A percentile compares a stretch with the other conserved stretches of the same genome.
phyloP scores from a whole-genome alignment of 371 early-diverging fungal genomes.

The Batkoa obscura region DNA sequence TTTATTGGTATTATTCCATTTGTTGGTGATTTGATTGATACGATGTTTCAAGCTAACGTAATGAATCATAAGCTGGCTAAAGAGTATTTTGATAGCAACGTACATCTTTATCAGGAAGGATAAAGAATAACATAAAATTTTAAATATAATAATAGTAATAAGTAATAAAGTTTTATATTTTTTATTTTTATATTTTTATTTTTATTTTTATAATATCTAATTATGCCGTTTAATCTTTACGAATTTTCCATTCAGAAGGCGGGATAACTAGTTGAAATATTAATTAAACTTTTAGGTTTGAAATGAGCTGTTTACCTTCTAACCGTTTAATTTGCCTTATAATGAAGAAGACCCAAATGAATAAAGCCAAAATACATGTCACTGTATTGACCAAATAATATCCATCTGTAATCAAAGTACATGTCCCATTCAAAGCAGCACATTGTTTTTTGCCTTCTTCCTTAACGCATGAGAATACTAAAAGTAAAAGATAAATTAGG shows the following conservation, averaged over 20 bases:
- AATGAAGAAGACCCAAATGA: slow-evolving; percentile 35
- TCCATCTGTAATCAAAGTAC: slow-evolving; percentile 51
- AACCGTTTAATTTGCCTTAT: slow-evolving; percentile 42
- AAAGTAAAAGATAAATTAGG: background rate
- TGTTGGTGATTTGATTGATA: background rate
- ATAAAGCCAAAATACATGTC: slow-evolving; percentile 41
- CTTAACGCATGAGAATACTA: slow-evolving; percentile 26
- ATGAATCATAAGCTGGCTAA: background rate
- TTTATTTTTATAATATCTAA: no score
- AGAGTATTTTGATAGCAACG: background rate
- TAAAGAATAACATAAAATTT: no score
- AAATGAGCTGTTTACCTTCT: slow-evolving; percentile 18
- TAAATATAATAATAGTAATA: no score
- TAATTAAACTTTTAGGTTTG: background rate
- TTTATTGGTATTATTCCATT: background rate
- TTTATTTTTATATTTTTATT: no score
- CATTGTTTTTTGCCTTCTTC: slow-evolving; percentile 40
- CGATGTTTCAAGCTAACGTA: background rate
- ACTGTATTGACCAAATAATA: slow-evolving; percentile 60
- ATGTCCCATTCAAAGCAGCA: slow-evolving; percentile 35
- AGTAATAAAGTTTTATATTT: no score
- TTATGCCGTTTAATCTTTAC: background rate
- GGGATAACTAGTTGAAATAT: background rate
- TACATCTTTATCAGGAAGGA: background rate
- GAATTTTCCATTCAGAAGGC: background rate